Conservation (phyloP, 495 filamentous ascomycete genomes). For the Astrothelium subdiscretum region DNA sequence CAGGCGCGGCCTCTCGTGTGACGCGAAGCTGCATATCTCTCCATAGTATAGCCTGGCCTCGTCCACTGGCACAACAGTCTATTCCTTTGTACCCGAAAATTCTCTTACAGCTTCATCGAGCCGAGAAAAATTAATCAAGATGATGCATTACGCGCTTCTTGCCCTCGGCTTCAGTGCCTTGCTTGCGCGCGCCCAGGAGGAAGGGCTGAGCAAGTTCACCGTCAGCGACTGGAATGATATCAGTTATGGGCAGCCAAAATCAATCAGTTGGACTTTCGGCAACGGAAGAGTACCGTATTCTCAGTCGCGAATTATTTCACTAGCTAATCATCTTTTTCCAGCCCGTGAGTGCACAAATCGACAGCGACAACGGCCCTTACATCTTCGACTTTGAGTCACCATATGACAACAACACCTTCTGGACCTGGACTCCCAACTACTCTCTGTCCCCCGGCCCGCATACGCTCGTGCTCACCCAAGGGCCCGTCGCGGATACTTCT, state of each 20-base stretch:
- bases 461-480: neutral
- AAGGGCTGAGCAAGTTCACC: neutral
- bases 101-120: neutral
- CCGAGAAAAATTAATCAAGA: neutral
- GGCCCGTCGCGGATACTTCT: neutral
- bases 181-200: neutral
- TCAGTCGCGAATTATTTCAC: neutral
- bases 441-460: conserved; percentile 30
- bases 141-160: neutral
- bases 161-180: neutral
- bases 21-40: neutral
- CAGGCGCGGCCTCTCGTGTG: neutral
- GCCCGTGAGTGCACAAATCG: neutral
- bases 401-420: neutral
- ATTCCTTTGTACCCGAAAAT: neutral
- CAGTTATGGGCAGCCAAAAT: neutral
- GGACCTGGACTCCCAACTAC: conserved; percentile 30
- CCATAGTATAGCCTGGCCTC: neutral
- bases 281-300: neutral
- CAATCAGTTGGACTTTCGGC: neutral
- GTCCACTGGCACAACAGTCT: neutral
- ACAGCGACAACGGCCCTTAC: neutral
- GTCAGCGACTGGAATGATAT: neutral
- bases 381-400: neutral
- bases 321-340: neutral